Evolutionary conservation across 73 alveolate genomes (phyloP).

Genomic region (Tetrahymena thermophila): DNA sequence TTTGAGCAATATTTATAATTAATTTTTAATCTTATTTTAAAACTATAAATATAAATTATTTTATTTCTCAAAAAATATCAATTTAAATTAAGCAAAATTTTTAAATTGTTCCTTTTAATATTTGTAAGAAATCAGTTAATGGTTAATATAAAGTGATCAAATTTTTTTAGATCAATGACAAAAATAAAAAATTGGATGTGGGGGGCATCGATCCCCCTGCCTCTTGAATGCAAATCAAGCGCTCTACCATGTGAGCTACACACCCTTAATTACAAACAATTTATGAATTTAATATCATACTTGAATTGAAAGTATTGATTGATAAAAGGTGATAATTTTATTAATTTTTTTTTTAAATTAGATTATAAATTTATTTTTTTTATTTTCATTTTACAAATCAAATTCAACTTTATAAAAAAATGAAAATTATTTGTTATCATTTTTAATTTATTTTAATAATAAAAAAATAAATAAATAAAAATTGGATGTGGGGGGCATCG

Average conservation of each 20-base stretch:
- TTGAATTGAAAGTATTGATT: neutral
- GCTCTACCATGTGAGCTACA: conserved; percentile 5
- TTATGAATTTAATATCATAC: neutral
- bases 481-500: conserved; percentile 7
- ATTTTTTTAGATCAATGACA: neutral
- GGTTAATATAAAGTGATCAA: too few relatives aligned
- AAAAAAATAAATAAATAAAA: neutral
- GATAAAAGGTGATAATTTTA: too few relatives aligned
- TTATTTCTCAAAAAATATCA: too few relatives aligned
- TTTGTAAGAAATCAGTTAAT: too few relatives aligned
- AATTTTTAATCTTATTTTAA: too few relatives aligned
- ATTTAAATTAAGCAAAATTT: too few relatives aligned
- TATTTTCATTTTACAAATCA: too few relatives aligned
- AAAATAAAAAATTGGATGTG: neutral
- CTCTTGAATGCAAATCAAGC: conserved; percentile 3
- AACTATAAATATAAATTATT: too few relatives aligned
- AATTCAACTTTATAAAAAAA: too few relatives aligned
- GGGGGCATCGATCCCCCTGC: conserved; percentile 9
- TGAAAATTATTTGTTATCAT: too few relatives aligned
- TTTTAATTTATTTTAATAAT: neutral
- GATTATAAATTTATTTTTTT: neutral
- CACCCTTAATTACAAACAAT: neutral
- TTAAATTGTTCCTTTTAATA: too few relatives aligned
- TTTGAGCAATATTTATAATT: neutral
- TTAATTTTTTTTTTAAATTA: neutral